phyloP scores from a whole-genome alignment of 495 filamentous ascomycete species.

The Xylaria palmicola region DNA sequence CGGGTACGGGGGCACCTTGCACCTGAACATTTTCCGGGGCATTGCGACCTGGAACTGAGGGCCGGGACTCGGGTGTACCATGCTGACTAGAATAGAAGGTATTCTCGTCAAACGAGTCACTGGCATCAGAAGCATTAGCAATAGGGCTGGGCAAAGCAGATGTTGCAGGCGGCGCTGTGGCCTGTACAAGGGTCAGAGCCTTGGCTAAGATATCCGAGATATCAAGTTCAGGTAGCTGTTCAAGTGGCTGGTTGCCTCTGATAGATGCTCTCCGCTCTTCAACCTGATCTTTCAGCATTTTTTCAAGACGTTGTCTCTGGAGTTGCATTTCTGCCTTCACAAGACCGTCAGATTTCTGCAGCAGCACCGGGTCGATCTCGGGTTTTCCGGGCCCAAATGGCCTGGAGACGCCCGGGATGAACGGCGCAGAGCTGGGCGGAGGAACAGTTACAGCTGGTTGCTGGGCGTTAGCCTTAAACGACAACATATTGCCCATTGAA shows the following conservation, averaged over 20 bases:
- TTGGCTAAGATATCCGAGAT: slow-evolving; percentile 69
- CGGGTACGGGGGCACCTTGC: slow-evolving; percentile 24
- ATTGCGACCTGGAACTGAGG: slow-evolving; percentile 40
- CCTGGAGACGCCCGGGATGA: slow-evolving; percentile 27
- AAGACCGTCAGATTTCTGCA: slow-evolving; percentile 81
- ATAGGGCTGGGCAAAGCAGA: slow-evolving; percentile 49
- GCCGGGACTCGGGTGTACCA: slow-evolving; percentile 48
- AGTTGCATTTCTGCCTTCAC: slow-evolving; percentile 79
- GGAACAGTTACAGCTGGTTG: slow-evolving; percentile 27
- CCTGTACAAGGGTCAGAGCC: slow-evolving; percentile 66
- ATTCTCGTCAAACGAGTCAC: slow-evolving; percentile 86
- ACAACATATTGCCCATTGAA: slow-evolving; percentile 36
- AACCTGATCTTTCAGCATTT: slow-evolving; percentile 68
- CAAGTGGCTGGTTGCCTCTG: slow-evolving; percentile 56
- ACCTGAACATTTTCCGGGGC: slow-evolving; percentile 46
- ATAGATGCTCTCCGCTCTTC: slow-evolving; percentile 59
- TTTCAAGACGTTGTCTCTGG: slow-evolving; percentile 78
- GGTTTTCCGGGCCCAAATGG: slow-evolving; percentile 28
- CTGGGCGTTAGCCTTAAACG: slow-evolving; percentile 40
- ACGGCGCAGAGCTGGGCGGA: slow-evolving; percentile 25
- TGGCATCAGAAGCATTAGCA: slow-evolving; percentile 58
- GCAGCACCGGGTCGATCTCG: slow-evolving; percentile 70
- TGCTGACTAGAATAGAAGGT: slow-evolving; percentile 90
- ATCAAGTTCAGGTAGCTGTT: slow-evolving; percentile 70
- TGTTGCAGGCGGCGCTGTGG: slow-evolving; percentile 42